Evolutionary conservation across 192 early-diverging fungal genomes (phyloP).

Genomic region (Coemansia sp.): DNA sequence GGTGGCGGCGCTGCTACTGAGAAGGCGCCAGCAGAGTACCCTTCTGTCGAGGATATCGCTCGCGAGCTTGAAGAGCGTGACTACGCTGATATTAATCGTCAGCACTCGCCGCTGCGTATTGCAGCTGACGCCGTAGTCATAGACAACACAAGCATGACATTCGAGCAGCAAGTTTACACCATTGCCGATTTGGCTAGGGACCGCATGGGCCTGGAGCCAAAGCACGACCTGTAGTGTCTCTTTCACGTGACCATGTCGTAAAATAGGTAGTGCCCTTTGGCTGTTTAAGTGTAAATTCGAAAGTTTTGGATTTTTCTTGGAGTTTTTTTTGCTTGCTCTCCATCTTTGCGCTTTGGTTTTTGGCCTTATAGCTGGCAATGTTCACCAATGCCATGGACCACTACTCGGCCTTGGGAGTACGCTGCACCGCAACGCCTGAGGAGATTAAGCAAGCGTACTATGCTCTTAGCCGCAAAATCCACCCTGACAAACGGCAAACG

Average conservation of each 20-base stretch:
- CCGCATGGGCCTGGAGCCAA: conserved; percentile 45
- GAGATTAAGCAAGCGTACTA: conserved; percentile 47
- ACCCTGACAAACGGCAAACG: conserved; percentile 31
- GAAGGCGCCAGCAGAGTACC: conserved; percentile 7
- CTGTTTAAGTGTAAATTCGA: neutral
- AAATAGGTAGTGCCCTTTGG: neutral
- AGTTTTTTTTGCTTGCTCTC: neutral
- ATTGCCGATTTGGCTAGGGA: conserved; percentile 57
- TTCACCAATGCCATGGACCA: conserved; percentile 4
- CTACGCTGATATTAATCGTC: conserved; percentile 61
- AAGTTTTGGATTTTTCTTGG: neutral
- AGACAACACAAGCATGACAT: conserved; percentile 67
- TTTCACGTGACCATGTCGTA: neutral
- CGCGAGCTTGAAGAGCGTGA: conserved; percentile 66
- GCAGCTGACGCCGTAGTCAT: conserved; percentile 69
- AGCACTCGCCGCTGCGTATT: conserved; percentile 66
- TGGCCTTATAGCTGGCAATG: neutral
- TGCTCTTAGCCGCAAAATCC: conserved; percentile 23
- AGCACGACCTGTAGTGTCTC: conserved; percentile 16
- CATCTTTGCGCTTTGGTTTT: neutral
- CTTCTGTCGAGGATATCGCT: conserved; percentile 57
- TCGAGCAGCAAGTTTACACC: conserved; percentile 64
- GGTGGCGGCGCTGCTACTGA: neutral
- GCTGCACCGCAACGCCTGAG: conserved; percentile 10
- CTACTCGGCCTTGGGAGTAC: conserved; percentile 25